Evolutionary conservation across 2,329 filamentous ascomycete genomes (phyloP), one percentile per base, ranked within the genome.

Genomic region (Alternaria sp.): DNA sequence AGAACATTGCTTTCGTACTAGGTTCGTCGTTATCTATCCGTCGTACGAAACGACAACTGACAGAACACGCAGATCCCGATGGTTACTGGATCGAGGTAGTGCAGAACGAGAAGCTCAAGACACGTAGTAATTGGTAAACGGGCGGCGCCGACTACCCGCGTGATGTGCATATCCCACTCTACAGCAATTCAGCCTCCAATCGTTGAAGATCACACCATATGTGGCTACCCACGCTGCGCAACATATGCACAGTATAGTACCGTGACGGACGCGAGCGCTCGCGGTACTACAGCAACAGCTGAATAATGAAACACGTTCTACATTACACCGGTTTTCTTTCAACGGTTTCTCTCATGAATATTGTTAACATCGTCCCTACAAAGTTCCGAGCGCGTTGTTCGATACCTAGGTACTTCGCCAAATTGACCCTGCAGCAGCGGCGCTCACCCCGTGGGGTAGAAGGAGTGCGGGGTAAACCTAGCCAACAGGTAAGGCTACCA

Each of bases 1-100:
- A 92, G 86, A 93, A 96, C 69, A 90, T 98, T 58, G 96, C 96
- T 0, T 98, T 98, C 77, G 82, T 98, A 50, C 84, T 97, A 51
- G 95, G 81, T 82, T 71, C 33, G 78, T 72, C 30, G 54, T 25
- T 21, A 20, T 46, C 3, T 6, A 12, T 20, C 25, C 11, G 3
- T 28, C 23, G 51, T 14, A 28, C 26, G 43, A n/a, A 57, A 25
- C 49, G 23, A 28, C 56, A 55, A 33, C 69, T 75, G 50, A 77
- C 45, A 46, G 14, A 5, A 15, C 5, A 5, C n/a, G 18, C 51
- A 82, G 81, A 83, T 68, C 94, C 94, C 0, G 94, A 97, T 81
- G 88, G 87, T 53, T 97, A 96, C 82, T 96, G 92, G 92, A 87
- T 93, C 58, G 88, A 89, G 77, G 81, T 90, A 33, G 83, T 97